A percentile compares a stretch with the other conserved stretches of the same genome.
phyloP scores from a whole-genome alignment of 2,329 filamentous ascomycete genomes.

The Tolypocladium capitatum region DNA sequence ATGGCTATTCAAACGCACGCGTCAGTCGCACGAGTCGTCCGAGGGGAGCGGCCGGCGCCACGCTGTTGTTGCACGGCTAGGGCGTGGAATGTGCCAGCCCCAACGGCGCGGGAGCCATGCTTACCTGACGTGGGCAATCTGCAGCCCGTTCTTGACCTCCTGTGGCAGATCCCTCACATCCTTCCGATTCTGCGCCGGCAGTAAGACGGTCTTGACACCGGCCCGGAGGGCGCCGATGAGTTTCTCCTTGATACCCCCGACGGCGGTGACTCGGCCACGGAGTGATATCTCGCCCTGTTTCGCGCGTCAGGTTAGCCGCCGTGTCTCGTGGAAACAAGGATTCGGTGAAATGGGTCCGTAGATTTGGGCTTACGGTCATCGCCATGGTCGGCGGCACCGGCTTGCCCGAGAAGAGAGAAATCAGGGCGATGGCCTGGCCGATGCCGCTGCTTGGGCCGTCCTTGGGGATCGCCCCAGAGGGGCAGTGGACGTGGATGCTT shows the following conservation, averaged over 20 bases:
- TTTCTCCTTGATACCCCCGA: slow-evolving; percentile 98
- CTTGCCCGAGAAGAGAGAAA: slow-evolving; percentile 78
- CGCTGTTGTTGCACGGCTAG: slow-evolving; percentile 1
- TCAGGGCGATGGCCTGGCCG: slow-evolving; percentile 84
- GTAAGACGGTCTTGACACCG: slow-evolving; percentile 83
- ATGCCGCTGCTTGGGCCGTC: slow-evolving; percentile 80
- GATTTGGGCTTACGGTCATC: slow-evolving; percentile 62
- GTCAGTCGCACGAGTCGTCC: slow-evolving; percentile 14
- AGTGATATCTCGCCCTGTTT: slow-evolving; percentile 57
- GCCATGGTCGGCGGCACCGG: slow-evolving; percentile 82
- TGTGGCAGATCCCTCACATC: slow-evolving; percentile 81
- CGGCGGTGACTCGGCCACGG: slow-evolving; percentile 79
- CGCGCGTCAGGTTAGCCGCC: slow-evolving; percentile 11
- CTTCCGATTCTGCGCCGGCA: slow-evolving; percentile 81
- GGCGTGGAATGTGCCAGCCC: not conserved
- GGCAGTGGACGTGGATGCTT: slow-evolving; percentile 91
- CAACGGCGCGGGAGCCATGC: slow-evolving; percentile 11
- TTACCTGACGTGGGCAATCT: slow-evolving; percentile 83
- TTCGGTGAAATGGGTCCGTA: not conserved
- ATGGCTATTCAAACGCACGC: slow-evolving; percentile 40
- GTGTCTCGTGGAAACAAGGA: not conserved
- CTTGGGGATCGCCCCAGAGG: slow-evolving; percentile 88
- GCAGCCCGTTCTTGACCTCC: slow-evolving; percentile 75
- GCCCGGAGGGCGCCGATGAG: slow-evolving; percentile 86
- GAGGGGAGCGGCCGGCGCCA: not conserved